Evolutionary conservation across 164 flowering plant genomes (phyloP).

Genomic region (Vitis amurensis): DNA sequence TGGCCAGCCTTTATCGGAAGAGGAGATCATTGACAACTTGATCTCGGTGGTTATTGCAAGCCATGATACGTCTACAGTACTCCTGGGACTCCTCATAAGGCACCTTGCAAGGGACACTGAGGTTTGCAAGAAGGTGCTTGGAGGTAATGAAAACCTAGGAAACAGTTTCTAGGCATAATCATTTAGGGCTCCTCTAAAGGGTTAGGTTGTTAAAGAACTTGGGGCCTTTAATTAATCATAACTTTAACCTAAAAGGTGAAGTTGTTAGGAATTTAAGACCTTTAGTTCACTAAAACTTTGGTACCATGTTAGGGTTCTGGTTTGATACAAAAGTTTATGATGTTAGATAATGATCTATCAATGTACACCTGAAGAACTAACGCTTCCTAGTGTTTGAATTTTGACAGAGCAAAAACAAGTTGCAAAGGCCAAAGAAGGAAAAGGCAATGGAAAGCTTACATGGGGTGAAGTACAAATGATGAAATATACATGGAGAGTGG

Average conservation of each 20-base stretch:
- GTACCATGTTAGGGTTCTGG: no score
- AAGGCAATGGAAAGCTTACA: conserved; percentile 13
- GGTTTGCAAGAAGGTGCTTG: conserved; percentile 18
- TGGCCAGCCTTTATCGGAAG: conserved; percentile 16
- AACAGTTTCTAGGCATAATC: neutral
- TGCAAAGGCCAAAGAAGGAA: conserved; percentile 3
- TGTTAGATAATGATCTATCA: no score
- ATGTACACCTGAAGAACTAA: no score
- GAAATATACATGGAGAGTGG: conserved; percentile 30
- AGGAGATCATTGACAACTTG: conserved; percentile 21
- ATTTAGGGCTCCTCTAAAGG: no score
- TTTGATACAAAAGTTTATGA: no score
- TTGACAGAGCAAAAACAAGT: conserved; percentile 29
- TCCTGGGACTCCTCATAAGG: conserved; percentile 16
- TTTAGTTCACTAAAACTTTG: no score
- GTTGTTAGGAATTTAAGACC: no score
- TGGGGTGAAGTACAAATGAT: conserved; percentile 29
- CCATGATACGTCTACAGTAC: conserved; percentile 20
- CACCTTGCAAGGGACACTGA: conserved; percentile 21
- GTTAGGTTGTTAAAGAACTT: no score
- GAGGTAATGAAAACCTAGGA: conserved; percentile 14
- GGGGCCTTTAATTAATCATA: no score
- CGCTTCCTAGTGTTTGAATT: neutral
- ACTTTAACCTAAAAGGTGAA: no score
- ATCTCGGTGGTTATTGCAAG: conserved; percentile 24